Conservation (phyloP, 2,329 filamentous ascomycete genomes). For the Sclerotinia sclerotiorum region DNA sequence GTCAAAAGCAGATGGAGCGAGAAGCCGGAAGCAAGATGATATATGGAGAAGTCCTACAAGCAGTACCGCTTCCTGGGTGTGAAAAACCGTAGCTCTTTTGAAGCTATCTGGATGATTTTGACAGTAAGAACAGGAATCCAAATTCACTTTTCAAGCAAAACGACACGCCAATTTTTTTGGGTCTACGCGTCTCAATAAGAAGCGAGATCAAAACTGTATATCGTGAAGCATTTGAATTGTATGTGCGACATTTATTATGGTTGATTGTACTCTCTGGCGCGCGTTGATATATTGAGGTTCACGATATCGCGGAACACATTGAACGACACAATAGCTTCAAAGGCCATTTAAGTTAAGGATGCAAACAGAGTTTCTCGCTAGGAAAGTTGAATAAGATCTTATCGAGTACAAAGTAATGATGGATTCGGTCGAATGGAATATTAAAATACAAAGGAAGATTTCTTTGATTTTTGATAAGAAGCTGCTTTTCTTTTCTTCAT, state of each 20-base stretch:
- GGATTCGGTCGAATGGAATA: slow-evolving; percentile 1
- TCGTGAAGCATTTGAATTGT: slow-evolving; percentile 6
- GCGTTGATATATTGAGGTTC: slow-evolving; percentile 18
- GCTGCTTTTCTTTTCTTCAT: neutral
- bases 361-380: slow-evolving; percentile 23
- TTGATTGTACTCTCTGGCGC: slow-evolving; percentile 23
- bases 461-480: no score
- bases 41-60: neutral
- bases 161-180: neutral
- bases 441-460: neutral
- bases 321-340: slow-evolving; percentile 19
- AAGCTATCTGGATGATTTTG: slow-evolving; percentile 1
- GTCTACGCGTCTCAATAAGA: slow-evolving; percentile 20
- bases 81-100: neutral
- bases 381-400: neutral
- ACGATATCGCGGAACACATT: slow-evolving; percentile 22
- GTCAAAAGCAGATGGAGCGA: neutral
- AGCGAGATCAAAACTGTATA: slow-evolving; percentile 1
- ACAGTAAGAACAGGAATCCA: slow-evolving; percentile 5
- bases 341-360: slow-evolving; percentile 21
- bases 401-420: slow-evolving; percentile 17
- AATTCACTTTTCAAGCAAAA: slow-evolving; percentile 20
- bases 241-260: slow-evolving; percentile 17
- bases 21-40: neutral
- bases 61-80: neutral